Conservation (phyloP, 2,329 filamentous ascomycete species). For the Grosmannia huntii region DNA sequence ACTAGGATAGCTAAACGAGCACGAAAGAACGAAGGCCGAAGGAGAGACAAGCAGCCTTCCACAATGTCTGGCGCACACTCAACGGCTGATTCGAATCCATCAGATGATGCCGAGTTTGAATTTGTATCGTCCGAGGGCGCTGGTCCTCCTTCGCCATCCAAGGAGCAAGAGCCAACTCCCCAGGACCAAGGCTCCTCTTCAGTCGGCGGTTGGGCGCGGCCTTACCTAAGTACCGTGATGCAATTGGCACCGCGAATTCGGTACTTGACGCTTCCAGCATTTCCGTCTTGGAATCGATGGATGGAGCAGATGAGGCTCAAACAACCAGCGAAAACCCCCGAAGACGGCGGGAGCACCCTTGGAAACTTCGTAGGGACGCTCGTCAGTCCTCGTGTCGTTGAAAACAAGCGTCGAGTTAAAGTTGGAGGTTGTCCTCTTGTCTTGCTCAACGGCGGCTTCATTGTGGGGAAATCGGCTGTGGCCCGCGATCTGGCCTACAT, state of each 20-base stretch:
- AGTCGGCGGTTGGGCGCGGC: neutral
- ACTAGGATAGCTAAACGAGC: too few relatives aligned
- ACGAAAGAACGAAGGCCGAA: too few relatives aligned
- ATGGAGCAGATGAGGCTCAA: neutral
- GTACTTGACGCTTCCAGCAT: neutral
- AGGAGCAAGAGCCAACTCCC: too few relatives aligned
- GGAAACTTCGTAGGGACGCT: too few relatives aligned
- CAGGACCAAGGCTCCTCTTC: neutral
- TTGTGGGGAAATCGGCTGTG: slow-evolving; percentile 7
- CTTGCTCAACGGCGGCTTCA: slow-evolving; percentile 5
- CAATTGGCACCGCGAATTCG: neutral
- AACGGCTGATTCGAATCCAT: neutral
- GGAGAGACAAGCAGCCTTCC: neutral
- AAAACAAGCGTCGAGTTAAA: too few relatives aligned
- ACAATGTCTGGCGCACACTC: neutral
- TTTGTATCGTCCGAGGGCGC: neutral
- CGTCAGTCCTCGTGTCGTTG: neutral
- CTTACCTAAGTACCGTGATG: neutral
- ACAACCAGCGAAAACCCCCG: too few relatives aligned
- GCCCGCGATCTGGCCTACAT: slow-evolving; percentile 1
- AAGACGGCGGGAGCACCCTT: neutral
- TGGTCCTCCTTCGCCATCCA: neutral
- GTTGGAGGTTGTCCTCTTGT: neutral
- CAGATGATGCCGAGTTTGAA: neutral
- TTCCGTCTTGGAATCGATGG: neutral